These are phyloP conservation scores for Rhodomyrtus psidioides DNA, from an alignment of 441 rosid genomes.

Conservation along the genomic window DNA sequence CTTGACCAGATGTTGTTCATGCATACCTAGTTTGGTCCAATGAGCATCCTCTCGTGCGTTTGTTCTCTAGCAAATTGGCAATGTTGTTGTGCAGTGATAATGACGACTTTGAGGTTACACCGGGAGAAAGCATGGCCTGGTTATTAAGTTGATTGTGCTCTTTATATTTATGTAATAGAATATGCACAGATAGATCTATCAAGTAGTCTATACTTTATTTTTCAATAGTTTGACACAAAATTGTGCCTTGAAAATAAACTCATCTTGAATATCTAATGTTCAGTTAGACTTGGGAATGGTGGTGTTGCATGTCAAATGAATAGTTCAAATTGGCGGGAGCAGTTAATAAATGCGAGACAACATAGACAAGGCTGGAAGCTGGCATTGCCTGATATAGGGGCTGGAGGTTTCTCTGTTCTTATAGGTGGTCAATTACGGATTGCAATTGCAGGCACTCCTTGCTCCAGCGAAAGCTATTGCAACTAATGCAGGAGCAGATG, in stretches of 20 bases:
- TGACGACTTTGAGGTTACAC: background rate
- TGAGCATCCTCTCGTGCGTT: background rate
- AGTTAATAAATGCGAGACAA: background rate
- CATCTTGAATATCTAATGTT: background rate
- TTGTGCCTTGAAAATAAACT: too few species aligned
- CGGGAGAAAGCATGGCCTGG: background rate
- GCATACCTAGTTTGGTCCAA: background rate
- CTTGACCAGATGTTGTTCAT: background rate
- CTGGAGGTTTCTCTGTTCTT: too few species aligned
- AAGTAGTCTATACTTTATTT: background rate
- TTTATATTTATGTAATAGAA: background rate
- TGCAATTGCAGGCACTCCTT: slow-evolving; percentile 48
- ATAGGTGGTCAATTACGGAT: background rate
- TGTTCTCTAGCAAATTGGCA: background rate
- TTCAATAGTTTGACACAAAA: background rate
- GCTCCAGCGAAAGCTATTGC: slow-evolving; percentile 76
- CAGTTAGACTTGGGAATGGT: background rate
- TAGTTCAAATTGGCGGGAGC: background rate
- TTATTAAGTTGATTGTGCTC: background rate
- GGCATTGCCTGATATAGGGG: background rate
- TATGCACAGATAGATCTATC: background rate
- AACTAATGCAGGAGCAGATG: slow-evolving; percentile 64
- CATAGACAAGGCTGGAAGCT: background rate
- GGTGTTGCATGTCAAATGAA: background rate
- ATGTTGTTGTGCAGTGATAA: background rate